Evolutionary conservation across 495 filamentous ascomycete species (phyloP).

Genomic region (Hyphodiscus hymeniophilus): DNA sequence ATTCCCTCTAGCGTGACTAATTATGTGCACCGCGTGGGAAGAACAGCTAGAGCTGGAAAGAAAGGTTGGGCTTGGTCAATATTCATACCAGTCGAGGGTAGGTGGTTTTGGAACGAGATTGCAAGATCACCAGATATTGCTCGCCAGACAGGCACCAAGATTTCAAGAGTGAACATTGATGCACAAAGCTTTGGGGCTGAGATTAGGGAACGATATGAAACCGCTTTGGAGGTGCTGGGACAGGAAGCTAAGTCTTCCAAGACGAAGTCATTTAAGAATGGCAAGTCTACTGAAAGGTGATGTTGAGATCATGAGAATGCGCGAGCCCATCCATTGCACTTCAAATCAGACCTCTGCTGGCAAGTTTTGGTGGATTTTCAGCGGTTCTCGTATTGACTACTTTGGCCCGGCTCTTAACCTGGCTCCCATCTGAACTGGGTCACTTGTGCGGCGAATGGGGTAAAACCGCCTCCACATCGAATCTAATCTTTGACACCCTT

Average conservation of each 20-base stretch:
- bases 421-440: too few species aligned
- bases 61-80: constrained; percentile 77
- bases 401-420: too few species aligned
- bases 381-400: too few species aligned
- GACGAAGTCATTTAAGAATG: not conserved
- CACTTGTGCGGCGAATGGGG: too few species aligned
- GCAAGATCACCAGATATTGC: constrained; percentile 31
- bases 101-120: constrained; percentile 82
- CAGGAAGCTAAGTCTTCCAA: constrained; percentile 32
- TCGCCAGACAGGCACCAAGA: constrained; percentile 31
- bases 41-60: constrained; percentile 79
- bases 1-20: constrained; percentile 68
- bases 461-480: too few species aligned
- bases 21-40: constrained; percentile 89
- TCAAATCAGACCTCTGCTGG: too few species aligned
- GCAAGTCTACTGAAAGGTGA: too few species aligned
- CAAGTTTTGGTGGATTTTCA: too few species aligned
- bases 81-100: constrained; percentile 64
- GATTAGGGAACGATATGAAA: constrained; percentile 35
- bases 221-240: constrained; percentile 44
- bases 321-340: too few species aligned
- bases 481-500: too few species aligned
- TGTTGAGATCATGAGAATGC: too few species aligned
- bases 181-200: not conserved
- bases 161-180: constrained; percentile 36